Evolutionary conservation across 2,329 filamentous ascomycete species (phyloP).

Genomic region (Cladosporium sp.): DNA sequence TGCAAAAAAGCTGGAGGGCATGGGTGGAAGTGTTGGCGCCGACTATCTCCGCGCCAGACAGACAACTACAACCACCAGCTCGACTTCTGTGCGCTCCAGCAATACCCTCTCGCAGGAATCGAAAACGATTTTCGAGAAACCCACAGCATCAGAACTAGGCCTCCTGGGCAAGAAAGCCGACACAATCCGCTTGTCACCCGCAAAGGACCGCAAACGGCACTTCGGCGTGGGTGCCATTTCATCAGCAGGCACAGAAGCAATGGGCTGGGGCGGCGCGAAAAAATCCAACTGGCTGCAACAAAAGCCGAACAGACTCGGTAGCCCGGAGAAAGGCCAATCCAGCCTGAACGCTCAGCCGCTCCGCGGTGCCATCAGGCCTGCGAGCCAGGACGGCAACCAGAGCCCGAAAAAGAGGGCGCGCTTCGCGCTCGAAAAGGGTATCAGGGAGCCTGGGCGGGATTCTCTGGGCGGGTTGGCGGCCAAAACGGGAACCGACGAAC

Average conservation of each 20-base stretch:
- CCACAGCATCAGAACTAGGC: slow-evolving; percentile 34
- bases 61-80: slow-evolving; percentile 16
- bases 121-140: slow-evolving; percentile 22
- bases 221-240: slow-evolving; percentile 32
- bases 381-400: slow-evolving; percentile 29
- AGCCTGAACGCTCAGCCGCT: slow-evolving; percentile 20
- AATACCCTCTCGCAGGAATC: slow-evolving; percentile 12
- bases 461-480: slow-evolving; percentile 37
- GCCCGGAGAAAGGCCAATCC: slow-evolving; percentile 30
- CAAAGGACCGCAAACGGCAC: slow-evolving; percentile 37
- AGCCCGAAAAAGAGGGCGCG: slow-evolving; percentile 45
- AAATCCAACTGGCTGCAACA: slow-evolving; percentile 38
- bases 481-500: slow-evolving; percentile 22
- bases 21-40: slow-evolving; percentile 61
- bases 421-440: slow-evolving; percentile 45
- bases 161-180: slow-evolving; percentile 41
- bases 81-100: slow-evolving; percentile 15
- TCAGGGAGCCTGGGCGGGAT: slow-evolving; percentile 46
- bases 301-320: slow-evolving; percentile 18
- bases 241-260: slow-evolving; percentile 31
- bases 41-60: slow-evolving; percentile 59
- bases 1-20: slow-evolving; percentile 59
- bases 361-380: slow-evolving; percentile 11
- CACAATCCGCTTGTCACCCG: slow-evolving; percentile 38
- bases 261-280: slow-evolving; percentile 46